Base-by-base conservation (phyloP, 1,284 basidiomycete species). In the Austroboletus niveus region DNA sequence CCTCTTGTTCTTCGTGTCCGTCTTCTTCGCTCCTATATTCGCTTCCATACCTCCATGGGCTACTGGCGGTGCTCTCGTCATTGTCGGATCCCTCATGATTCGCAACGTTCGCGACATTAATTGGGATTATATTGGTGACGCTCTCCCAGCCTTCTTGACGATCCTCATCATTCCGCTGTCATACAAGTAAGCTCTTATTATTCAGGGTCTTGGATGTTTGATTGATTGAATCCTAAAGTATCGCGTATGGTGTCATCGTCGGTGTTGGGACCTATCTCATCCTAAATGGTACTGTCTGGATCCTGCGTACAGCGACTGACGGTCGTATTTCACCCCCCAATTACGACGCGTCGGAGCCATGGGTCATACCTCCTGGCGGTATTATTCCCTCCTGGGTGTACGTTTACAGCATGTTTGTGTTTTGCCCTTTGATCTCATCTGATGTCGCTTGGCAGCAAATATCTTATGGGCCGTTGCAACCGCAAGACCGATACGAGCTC, bases 21-120 rank as follows among this genome's bases (percentile, higher is more conserved):
- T 94, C 54, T 95, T 95, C 80, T 95, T 95, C 63, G 84, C 92
- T 11, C 92, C 92, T 4, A 89, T 95, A 63, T 94, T 95, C 59
- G 88, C 90, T 15, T 89, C 86, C 17, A 91, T 95, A 56, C 92
- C 92, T 0, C 63, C 84, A 0, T 95, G 92, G 89, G 92, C 92
- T 1, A 95, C 92, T 0, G 92, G 92, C 7, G 87, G 90, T 53
- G 91, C 92, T 5, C 75, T 95, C 44, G 81, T 92, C 54, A 88
- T 95, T 54, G 92, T 94, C 36, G 92, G 92, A 24, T 89, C 87
- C 27, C 75, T 94, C 66, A 95, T 95, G 92, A 91, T 92, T 65
- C 80, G 86, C 63, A 94, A 92, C 64, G 87, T 90, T 12, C 79
- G 84, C 38, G 86, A 91, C 52, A 88, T 95, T 71, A 94, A 94